Evolutionary conservation across 2,329 filamentous ascomycete genomes (phyloP).

Genomic region (Trichoderma citrinoviride): DNA sequence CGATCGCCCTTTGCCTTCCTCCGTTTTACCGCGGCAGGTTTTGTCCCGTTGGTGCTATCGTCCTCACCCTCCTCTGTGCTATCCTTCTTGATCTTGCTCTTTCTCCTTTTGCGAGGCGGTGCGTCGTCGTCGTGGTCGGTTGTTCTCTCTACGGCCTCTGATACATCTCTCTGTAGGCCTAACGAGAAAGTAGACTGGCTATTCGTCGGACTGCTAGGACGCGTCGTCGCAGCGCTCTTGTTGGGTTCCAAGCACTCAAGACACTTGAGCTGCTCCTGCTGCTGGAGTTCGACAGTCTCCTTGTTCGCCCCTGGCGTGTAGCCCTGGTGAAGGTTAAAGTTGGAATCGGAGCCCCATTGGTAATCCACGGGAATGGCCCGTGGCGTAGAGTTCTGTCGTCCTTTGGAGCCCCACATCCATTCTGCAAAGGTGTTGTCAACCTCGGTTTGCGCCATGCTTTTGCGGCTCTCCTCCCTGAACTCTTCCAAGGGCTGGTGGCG

Average conservation of each 20-base stretch:
- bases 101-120: slow-evolving; percentile 52
- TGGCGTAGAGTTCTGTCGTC: slow-evolving; percentile 31
- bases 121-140: slow-evolving; percentile 38
- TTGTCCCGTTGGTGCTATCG: slow-evolving; percentile 33
- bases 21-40: slow-evolving; percentile 42
- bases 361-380: slow-evolving; percentile 45
- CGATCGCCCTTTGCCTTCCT: slow-evolving; percentile 49
- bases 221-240: slow-evolving; percentile 58
- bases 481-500: slow-evolving; percentile 44
- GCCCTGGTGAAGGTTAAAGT: slow-evolving; percentile 56
- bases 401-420: slow-evolving; percentile 41
- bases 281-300: slow-evolving; percentile 57
- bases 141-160: slow-evolving; percentile 32
- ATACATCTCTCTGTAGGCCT: slow-evolving; percentile 21
- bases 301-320: slow-evolving; percentile 57
- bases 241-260: slow-evolving; percentile 57
- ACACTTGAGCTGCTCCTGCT: slow-evolving; percentile 53
- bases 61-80: slow-evolving; percentile 42
- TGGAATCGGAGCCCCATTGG: slow-evolving; percentile 67
- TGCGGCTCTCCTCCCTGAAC: slow-evolving; percentile 41
- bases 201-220: slow-evolving; percentile 53
- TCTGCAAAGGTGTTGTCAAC: slow-evolving; percentile 41
- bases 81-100: slow-evolving; percentile 50
- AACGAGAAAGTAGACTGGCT: slow-evolving; percentile 18
- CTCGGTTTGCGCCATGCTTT: slow-evolving; percentile 33